phyloP scores from a whole-genome alignment of 495 filamentous ascomycete species.

The Halenospora varia region DNA sequence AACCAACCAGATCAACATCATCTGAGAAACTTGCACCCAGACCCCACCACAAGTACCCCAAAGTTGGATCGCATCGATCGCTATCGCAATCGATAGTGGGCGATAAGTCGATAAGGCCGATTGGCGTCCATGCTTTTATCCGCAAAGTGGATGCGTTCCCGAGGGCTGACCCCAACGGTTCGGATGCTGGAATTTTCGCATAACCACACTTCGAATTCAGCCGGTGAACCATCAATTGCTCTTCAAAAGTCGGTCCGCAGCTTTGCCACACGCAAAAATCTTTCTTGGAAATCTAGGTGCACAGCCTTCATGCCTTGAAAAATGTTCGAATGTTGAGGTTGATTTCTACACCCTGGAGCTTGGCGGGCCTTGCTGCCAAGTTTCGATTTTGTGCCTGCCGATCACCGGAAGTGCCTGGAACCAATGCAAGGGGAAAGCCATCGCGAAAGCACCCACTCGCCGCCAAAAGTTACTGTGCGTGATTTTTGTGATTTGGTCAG shows the following conservation, averaged over 20 bases:
- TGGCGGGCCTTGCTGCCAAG: background rate
- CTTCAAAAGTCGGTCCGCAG: too few species aligned
- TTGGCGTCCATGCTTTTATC: background rate
- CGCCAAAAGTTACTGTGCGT: background rate
- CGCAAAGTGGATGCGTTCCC: too few species aligned
- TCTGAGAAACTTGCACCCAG: too few species aligned
- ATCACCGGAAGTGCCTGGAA: background rate
- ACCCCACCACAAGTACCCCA: too few species aligned
- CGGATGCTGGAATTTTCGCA: background rate
- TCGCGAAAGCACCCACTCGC: background rate
- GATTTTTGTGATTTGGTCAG: constrained; percentile 4
- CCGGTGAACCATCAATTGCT: too few species aligned
- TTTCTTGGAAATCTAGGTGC: too few species aligned
- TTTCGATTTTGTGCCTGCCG: background rate
- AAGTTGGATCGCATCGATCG: too few species aligned
- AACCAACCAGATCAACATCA: too few species aligned
- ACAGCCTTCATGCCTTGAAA: too few species aligned
- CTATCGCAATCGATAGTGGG: background rate
- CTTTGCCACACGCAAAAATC: too few species aligned
- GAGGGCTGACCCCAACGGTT: background rate
- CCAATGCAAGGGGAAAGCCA: background rate
- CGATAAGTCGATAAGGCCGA: background rate
- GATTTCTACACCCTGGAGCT: background rate
- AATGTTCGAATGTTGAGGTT: background rate
- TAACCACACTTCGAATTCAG: background rate